Base-by-base conservation (phyloP, 495 filamentous ascomycete species). In the Umbilicaria muhlenbergii region DNA sequence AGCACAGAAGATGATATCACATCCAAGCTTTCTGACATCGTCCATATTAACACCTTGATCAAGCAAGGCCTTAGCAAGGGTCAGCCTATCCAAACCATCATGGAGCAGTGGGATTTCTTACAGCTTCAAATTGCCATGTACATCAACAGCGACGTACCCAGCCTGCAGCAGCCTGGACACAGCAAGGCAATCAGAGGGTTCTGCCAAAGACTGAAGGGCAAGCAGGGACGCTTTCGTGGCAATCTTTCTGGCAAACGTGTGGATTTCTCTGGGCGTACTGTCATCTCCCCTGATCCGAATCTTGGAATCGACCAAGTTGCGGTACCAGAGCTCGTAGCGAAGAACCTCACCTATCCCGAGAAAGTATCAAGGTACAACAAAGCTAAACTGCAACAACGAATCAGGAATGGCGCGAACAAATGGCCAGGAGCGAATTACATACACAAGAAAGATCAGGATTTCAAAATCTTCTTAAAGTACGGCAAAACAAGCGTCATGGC, bases 91-190 rank as follows among this genome's bases (percentile, higher is more conserved):
- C 73, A 81, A 50, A 87, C 79, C 2, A 83, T 96, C 41, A 94
- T 96, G 84, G 91, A 96, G 62, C 86, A 91, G 47, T 98, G 92
- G 92, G 91, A 96, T 54, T 96, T 87, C 54, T 66, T 98, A 52
- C 87, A 94, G 54, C 65, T 93, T 8, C 87, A 94, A 49, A 81
- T 95, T 42, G 91, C 89, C 21, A 86, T 95, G 68, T 95, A 96
- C 55, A 89, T 98, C 51, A 94, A 98, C 67, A 92, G 86, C 41
- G 87, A 93, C 53, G 80, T 88, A n/a, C 91, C 91, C 11, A 86
- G 86, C 7, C 70, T 95, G 13, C 78, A 86, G 47, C 71, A 70
- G 65, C 81, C 70, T 56, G 79, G 78, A 24, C 76, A 79, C 24
- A 78, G 78, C 49, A 89, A 86, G 57, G 71, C 80, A 0, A 89